phyloP scores from a whole-genome alignment of 2,329 filamentous ascomycete genomes.

The Clonostachys rhizophaga region DNA sequence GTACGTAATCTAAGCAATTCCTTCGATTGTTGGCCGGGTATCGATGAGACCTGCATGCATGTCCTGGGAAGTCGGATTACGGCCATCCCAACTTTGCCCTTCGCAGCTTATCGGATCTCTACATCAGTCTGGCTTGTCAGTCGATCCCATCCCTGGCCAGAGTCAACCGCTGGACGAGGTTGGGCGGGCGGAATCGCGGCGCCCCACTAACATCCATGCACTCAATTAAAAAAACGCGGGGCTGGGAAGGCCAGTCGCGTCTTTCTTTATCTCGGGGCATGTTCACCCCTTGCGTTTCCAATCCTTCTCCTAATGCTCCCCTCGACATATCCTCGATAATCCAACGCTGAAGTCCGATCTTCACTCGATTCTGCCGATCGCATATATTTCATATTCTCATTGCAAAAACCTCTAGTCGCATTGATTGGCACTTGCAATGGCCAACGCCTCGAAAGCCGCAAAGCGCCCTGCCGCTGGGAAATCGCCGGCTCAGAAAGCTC shows the following conservation, averaged over 20 bases:
- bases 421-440: neutral
- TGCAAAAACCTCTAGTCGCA: no score
- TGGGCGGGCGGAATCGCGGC: neutral
- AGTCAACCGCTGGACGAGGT: no score
- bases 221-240: constrained; percentile 20
- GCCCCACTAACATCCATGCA: constrained; percentile 4
- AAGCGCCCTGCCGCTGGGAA: neutral
- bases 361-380: neutral
- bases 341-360: neutral
- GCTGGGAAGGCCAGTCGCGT: constrained; percentile 9
- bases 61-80: no score
- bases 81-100: no score
- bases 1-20: no score
- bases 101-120: no score
- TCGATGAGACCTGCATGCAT: no score
- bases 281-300: neutral
- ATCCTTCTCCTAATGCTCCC: neutral
- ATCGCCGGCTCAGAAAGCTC: neutral
- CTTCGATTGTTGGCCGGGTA: no score
- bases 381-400: no score
- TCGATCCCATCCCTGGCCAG: no score
- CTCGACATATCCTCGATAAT: neutral
- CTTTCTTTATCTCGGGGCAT: no score
- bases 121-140: no score
- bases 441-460: neutral